Evolutionary conservation across 768 basidiomycete genomes (phyloP), one percentile per base, ranked within the genome.

Genomic region (Russula foetens): DNA sequence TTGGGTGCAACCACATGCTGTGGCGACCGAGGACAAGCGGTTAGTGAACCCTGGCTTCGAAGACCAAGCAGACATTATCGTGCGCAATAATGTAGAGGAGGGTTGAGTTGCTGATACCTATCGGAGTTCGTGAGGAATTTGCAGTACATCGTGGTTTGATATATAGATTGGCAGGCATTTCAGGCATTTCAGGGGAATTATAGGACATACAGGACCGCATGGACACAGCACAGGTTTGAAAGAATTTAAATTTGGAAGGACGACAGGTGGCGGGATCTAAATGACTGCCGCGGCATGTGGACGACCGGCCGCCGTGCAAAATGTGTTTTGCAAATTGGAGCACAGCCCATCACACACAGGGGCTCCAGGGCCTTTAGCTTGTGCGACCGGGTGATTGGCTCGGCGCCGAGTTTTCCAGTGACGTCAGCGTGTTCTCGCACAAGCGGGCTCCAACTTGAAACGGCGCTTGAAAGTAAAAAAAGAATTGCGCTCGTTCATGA

Each of bases 11-110:
- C 80, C 81, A 5, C 69, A 73, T 33, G 85, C 73, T 23, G 68
- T 81, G 31, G 84, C 80, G 55, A 85, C 83, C 47, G 83, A 87
- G 70, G 93, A 95, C 72, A 79, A 78, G 71, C 75, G 94, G 58
- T 76, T 79, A 66, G 74, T 88, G 3, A 94, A 93, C 72, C 92
- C 92, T 17, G 90, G 85, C 29, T 58, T 78, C 51, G 71, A 69
- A 56, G 58, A 73, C 24, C 62, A 46, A 26, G 64, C 38, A 19
- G 55, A 52, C 41, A 50, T 54, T 21, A 51, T 35, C 9, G 58
- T 49, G 51, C 57, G 39, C 8, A 35, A 64, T 29, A 59, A 57
- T 14, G 21, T n/a, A 67, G 66, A 29, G 46, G 59, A 49, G 55
- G 67, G 45, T 51, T 43, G 48, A 17, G 29, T 47, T 46, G 14